Base-by-base conservation (phyloP, 768 basidiomycete species). In the Pleurotus sapidus region DNA sequence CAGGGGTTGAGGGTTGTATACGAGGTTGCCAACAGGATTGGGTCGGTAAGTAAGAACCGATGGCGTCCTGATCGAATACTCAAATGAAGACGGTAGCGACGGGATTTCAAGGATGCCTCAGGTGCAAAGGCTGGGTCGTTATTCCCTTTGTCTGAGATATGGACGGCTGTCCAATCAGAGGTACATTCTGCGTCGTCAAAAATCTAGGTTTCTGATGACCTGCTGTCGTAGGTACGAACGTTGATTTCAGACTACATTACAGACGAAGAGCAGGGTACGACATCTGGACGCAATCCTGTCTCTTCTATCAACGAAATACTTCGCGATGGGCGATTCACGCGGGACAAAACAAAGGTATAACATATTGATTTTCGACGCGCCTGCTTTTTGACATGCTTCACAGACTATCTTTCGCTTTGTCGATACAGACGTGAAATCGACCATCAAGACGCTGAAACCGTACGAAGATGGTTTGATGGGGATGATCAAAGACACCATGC, bases 261-360 rank as follows among this genome's bases (percentile, higher is more conserved):
- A n/a, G 92, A 95, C 70, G 95, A 96, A 62, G 89, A 93, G 60
- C 87, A 87, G 71, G 89, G 89, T 7, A 79, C 85, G 4, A 79
- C 85, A 7, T 80, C 91, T 18, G 87, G 91, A 5, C 81, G 94
- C 46, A 94, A 95, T 68, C 92, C 93, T 5, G 89, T 98, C 59
- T 86, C 87, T 0, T 94, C 95, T 1, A 93, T 98, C 69, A 97
- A 95, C 63, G 97, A 98, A 63, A 87, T 93, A 12, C 80, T 99
- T 39, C 83, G 93, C 14, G 91, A 93, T 55, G 91, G 92, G 37
- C 88, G 84, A 63, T 85, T 88, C 61, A 76, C 75, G 23, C 81
- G 94, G 57, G 95, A 98, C 63, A 89, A 78, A 69, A 75, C 82
- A 49, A 95, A 93, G 79, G 95, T 92, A 37, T 34, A 57, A 55